A percentile compares a stretch with the other conserved stretches of the same genome.
Evolutionary conservation across 2,329 filamentous ascomycete species (phyloP).

Genomic region (Decorospora gaudefroyi): DNA sequence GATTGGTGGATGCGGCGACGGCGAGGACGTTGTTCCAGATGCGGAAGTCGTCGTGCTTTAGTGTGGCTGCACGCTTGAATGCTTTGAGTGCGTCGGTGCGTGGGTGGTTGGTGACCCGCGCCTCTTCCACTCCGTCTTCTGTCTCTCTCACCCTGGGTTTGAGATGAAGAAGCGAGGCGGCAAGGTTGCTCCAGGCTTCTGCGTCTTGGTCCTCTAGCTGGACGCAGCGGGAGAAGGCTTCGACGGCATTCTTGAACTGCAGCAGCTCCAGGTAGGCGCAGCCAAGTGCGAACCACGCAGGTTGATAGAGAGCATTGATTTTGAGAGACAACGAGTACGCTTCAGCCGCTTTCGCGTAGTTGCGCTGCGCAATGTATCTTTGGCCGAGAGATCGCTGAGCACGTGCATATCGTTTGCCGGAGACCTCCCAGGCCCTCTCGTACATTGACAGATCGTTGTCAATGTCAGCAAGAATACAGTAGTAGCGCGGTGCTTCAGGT

Average conservation of each 20-base stretch:
- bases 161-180: slow-evolving; percentile 75
- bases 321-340: slow-evolving; percentile 78
- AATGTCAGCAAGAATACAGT: slow-evolving; percentile 92
- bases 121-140: slow-evolving; percentile 50
- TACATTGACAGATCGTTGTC: slow-evolving; percentile 76
- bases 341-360: slow-evolving; percentile 70
- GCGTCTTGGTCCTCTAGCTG: slow-evolving; percentile 86
- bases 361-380: slow-evolving; percentile 68
- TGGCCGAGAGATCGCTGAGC: slow-evolving; percentile 88
- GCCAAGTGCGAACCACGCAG: slow-evolving; percentile 87
- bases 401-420: slow-evolving; percentile 76
- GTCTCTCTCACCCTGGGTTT: slow-evolving; percentile 53
- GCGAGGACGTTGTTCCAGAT: slow-evolving; percentile 98
- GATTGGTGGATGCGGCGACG: slow-evolving; percentile 75
- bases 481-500: slow-evolving; percentile 80
- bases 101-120: slow-evolving; percentile 47
- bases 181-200: slow-evolving; percentile 93
- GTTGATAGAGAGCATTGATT: slow-evolving; percentile 78
- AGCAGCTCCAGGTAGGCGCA: slow-evolving; percentile 82
- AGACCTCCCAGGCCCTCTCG: slow-evolving; percentile 85
- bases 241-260: slow-evolving; percentile 76
- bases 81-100: slow-evolving; percentile 78
- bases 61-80: slow-evolving; percentile 81
- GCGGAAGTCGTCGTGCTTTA: slow-evolving; percentile 84
- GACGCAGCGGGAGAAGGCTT: slow-evolving; percentile 82